Conservation (phyloP, 139 green algal species). For the Edaphochlamys debaryana region DNA sequence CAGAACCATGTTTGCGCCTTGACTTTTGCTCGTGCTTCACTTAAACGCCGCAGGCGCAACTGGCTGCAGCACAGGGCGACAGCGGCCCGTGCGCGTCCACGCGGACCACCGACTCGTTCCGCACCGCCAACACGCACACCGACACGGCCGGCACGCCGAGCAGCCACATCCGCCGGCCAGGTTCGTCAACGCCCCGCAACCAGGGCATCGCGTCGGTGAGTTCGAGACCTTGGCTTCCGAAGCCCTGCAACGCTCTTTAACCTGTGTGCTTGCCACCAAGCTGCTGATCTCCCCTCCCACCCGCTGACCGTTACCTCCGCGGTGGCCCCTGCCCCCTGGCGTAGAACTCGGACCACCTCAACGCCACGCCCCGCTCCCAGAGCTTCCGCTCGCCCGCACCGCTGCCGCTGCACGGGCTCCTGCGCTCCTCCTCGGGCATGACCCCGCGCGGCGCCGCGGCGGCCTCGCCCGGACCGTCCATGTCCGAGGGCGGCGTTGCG, state of each 20-base stretch:
- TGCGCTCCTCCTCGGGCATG: background rate
- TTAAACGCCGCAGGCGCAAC: background rate
- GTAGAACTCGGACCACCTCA: too few relatives aligned
- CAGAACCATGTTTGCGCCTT: background rate
- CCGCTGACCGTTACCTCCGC: too few relatives aligned
- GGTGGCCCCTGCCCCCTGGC: too few relatives aligned
- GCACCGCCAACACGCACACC: background rate
- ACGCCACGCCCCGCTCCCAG: constrained; percentile 3
- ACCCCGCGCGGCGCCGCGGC: background rate
- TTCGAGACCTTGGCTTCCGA: too few relatives aligned
- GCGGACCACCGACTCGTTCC: background rate
- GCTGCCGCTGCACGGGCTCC: background rate
- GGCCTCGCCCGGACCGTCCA: too few relatives aligned
- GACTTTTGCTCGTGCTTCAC: background rate
- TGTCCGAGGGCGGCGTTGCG: too few relatives aligned
- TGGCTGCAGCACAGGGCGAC: background rate
- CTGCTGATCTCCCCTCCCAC: too few relatives aligned
- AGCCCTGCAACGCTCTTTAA: too few relatives aligned
- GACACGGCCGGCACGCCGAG: constrained; percentile 4
- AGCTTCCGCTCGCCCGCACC: background rate
- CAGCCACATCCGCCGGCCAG: background rate
- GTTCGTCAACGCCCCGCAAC: background rate
- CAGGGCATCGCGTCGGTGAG: too few relatives aligned
- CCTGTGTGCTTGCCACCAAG: too few relatives aligned
- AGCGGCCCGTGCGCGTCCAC: background rate